Conservation (phyloP, 1,139 yeast genomes). For the Pichia sp. region DNA sequence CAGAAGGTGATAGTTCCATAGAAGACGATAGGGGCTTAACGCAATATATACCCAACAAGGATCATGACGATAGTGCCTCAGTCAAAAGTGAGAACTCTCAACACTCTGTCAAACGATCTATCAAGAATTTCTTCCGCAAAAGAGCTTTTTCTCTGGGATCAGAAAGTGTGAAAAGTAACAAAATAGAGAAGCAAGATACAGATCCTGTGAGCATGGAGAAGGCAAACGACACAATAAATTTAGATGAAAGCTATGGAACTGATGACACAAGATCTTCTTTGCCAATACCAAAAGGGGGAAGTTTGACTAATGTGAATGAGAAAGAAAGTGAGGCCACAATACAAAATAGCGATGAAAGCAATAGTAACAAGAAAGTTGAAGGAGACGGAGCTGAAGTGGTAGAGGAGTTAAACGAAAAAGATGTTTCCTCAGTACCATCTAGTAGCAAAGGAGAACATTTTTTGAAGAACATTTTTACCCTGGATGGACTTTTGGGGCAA, state of each 20-base stretch:
- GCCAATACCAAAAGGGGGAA: not conserved
- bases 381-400: not conserved
- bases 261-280: not conserved
- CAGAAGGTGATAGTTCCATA: constrained; percentile 23
- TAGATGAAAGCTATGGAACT: not conserved
- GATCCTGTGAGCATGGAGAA: not conserved
- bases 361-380: not conserved
- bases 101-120: constrained; percentile 6
- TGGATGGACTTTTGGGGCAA: constrained; percentile 19
- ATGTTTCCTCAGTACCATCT: not conserved
- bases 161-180: constrained; percentile 12
- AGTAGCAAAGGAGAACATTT: constrained; percentile 15
- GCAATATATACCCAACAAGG: not conserved
- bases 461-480: constrained; percentile 18
- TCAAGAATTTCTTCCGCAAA: constrained; percentile 14
- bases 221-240: not conserved
- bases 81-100: constrained; percentile 7
- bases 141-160: constrained; percentile 16
- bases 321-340: not conserved
- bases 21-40: constrained; percentile 16
- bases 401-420: not conserved
- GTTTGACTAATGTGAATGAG: not conserved
- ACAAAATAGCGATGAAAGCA: not conserved
- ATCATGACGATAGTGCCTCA: constrained; percentile 6
- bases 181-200: not conserved